These are phyloP conservation scores for Penicillium sp. DNA, from an alignment of 2,329 filamentous ascomycete species.

Conservation along the genomic window DNA sequence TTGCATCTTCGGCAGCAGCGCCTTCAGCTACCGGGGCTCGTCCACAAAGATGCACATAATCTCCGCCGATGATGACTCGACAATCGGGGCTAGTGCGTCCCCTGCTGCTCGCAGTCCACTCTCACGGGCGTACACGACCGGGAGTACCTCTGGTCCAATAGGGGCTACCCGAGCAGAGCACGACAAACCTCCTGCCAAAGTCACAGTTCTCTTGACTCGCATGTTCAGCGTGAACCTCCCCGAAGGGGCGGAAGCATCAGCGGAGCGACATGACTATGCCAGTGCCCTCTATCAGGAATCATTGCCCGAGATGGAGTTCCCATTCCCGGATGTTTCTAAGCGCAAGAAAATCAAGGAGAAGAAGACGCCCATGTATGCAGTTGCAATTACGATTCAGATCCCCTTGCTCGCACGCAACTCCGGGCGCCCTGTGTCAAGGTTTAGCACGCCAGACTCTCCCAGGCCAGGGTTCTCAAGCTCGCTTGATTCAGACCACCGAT, in stretches of 20 bases:
- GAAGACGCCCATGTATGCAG: conserved; percentile 58
- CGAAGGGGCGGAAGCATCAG: conserved; percentile 41
- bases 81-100: conserved; percentile 24
- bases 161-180: conserved; percentile 26
- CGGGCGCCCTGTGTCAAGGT: conserved; percentile 36
- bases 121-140: conserved; percentile 39
- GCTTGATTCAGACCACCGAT: conserved; percentile 42
- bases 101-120: conserved; percentile 35
- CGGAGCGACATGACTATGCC: conserved; percentile 35
- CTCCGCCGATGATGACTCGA: conserved; percentile 39
- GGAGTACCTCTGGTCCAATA: conserved; percentile 31
- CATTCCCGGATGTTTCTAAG: conserved; percentile 40
- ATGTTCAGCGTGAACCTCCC: conserved; percentile 57
- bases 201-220: conserved; percentile 55
- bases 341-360: conserved; percentile 49
- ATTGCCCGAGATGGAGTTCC: conserved; percentile 35
- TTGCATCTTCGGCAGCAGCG: conserved; percentile 59
- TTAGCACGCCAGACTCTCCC: conserved; percentile 35
- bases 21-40: conserved; percentile 56
- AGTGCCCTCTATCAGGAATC: conserved; percentile 33
- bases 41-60: conserved; percentile 60
- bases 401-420: conserved; percentile 41
- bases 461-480: conserved; percentile 39
- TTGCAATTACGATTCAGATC: conserved; percentile 55
- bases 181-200: conserved; percentile 43